These are phyloP conservation scores for Trichoderma parareesei DNA, from an alignment of 495 filamentous ascomycete species.

Conservation along the genomic window DNA sequence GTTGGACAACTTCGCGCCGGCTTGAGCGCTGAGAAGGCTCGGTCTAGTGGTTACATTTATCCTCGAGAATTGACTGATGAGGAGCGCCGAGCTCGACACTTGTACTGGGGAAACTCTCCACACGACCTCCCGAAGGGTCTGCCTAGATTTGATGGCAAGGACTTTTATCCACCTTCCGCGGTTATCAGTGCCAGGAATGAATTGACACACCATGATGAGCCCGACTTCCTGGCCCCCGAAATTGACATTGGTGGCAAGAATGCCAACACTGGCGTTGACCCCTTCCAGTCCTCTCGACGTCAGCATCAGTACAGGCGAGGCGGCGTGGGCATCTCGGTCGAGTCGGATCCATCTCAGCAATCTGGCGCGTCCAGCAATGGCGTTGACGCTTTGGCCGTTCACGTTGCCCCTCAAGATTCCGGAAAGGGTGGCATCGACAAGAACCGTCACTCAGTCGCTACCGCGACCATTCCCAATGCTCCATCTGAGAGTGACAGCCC, in stretches of 20 bases:
- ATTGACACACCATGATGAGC: not conserved
- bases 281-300: not conserved
- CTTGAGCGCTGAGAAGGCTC: conserved; percentile 24
- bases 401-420: not conserved
- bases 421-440: not conserved
- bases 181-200: not conserved
- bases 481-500: not conserved
- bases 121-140: conserved; percentile 33
- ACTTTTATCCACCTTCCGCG: conserved; percentile 49
- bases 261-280: not conserved
- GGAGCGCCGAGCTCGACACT: conserved; percentile 37
- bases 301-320: not conserved
- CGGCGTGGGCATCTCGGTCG: not conserved
- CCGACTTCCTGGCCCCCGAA: not conserved
- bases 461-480: not conserved
- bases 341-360: not conserved
- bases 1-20: conserved; percentile 35
- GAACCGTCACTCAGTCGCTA: not conserved
- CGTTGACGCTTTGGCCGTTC: not conserved
- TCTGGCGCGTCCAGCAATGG: not conserved
- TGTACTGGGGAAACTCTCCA: conserved; percentile 44
- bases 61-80: conserved; percentile 37
- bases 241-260: not conserved
- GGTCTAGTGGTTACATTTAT: conserved; percentile 36
- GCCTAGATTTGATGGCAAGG: conserved; percentile 49